phyloP scores from a whole-genome alignment of 1,284 basidiomycete species.

The Trametes pubescens region DNA sequence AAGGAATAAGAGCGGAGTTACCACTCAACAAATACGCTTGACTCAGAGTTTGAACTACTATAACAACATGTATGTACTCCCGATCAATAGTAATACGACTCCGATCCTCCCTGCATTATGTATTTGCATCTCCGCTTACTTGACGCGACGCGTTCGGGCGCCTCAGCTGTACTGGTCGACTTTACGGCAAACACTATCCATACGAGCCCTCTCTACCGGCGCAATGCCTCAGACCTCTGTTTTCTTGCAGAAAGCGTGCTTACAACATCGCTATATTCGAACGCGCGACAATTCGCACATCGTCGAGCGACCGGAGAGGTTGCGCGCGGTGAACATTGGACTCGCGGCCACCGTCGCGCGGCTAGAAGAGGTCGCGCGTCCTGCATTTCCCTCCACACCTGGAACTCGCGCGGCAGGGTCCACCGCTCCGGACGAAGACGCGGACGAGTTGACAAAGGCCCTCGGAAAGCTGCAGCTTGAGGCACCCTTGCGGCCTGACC shows the following conservation, averaged over 20 bases:
- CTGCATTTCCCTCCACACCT: neutral
- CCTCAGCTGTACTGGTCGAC: neutral
- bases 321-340: slow-evolving; percentile 83
- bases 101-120: too few relatives aligned
- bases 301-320: slow-evolving; percentile 90
- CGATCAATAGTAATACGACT: too few relatives aligned
- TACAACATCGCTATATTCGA: slow-evolving; percentile 82
- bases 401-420: slow-evolving; percentile 13
- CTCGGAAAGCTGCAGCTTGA: slow-evolving; percentile 64
- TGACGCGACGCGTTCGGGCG: slow-evolving; percentile 14
- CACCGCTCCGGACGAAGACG: slow-evolving; percentile 26
- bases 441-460: slow-evolving; percentile 63
- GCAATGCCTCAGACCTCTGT: slow-evolving; percentile 33
- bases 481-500: slow-evolving; percentile 16
- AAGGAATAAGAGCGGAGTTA: too few relatives aligned
- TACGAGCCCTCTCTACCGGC: neutral
- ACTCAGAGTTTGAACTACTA: too few relatives aligned
- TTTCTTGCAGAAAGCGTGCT: slow-evolving; percentile 72
- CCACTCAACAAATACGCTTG: too few relatives aligned
- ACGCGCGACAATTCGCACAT: slow-evolving; percentile 76
- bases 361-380: slow-evolving; percentile 56
- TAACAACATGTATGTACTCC: too few relatives aligned
- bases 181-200: too few relatives aligned
- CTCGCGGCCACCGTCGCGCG: slow-evolving; percentile 80
- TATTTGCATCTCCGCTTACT: slow-evolving; percentile 9